Evolutionary conservation across 495 filamentous ascomycete genomes (phyloP).

Genomic region (Tuber brumale): DNA sequence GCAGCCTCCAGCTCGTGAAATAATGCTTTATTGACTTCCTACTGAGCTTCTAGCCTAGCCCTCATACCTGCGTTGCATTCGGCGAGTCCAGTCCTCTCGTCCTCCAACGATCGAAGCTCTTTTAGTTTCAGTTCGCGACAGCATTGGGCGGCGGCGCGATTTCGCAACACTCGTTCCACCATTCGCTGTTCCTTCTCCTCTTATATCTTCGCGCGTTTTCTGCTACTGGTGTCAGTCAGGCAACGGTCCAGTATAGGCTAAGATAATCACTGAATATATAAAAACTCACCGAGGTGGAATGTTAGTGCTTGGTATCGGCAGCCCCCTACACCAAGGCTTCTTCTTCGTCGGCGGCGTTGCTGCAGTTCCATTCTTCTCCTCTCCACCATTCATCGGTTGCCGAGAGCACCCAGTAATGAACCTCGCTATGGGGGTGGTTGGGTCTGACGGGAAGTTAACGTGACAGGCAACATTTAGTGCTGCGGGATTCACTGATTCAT

Average conservation of each 20-base stretch:
- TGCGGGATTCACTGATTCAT: no score
- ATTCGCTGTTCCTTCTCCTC: no score
- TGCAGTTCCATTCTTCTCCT: slow-evolving; percentile 46
- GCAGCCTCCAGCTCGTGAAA: slow-evolving; percentile 59
- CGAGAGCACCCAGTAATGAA: slow-evolving; percentile 3
- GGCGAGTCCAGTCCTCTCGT: slow-evolving; percentile 60
- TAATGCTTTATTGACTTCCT: slow-evolving; percentile 59
- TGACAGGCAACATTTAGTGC: no score
- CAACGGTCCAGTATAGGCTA: slow-evolving; percentile 24
- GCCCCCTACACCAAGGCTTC: slow-evolving; percentile 97
- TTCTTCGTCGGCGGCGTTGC: slow-evolving; percentile 89
- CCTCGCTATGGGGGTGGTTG: no score
- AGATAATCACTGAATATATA: background rate
- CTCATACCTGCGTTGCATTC: slow-evolving; percentile 61
- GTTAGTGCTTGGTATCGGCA: slow-evolving; percentile 93
- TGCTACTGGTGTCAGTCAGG: slow-evolving; percentile 40
- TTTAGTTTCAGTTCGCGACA: slow-evolving; percentile 90
- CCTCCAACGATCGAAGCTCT: slow-evolving; percentile 84
- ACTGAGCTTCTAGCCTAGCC: slow-evolving; percentile 55
- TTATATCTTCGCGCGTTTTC: slow-evolving; percentile 96
- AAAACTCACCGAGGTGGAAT: slow-evolving; percentile 76
- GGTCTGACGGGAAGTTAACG: no score
- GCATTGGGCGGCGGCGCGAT: slow-evolving; percentile 90
- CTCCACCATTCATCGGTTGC: slow-evolving; percentile 19
- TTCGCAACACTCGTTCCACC: slow-evolving; percentile 92